These are phyloP conservation scores for Monilinia fructicola DNA, from an alignment of 2,329 filamentous ascomycete genomes.

Conservation along the genomic window DNA sequence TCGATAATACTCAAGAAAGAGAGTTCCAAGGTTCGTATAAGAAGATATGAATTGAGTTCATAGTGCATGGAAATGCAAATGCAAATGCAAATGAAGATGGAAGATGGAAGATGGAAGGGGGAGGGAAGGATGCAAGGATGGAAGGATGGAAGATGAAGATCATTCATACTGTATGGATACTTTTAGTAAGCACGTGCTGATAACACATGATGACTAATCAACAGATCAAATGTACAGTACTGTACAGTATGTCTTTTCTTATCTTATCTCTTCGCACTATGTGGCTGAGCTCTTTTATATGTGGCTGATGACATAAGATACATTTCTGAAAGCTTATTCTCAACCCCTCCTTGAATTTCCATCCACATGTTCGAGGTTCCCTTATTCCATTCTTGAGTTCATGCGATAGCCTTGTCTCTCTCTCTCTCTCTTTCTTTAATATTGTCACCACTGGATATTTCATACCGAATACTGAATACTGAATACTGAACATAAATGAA, in stretches of 20 bases:
- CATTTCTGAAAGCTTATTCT: too few species aligned
- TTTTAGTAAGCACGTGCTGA: too few species aligned
- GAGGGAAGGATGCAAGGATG: too few species aligned
- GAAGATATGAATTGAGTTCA: too few species aligned
- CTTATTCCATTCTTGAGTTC: background rate
- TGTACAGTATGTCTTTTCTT: too few species aligned
- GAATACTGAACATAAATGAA: background rate
- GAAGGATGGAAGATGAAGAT: background rate
- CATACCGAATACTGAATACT: too few species aligned
- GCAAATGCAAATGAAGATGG: too few species aligned
- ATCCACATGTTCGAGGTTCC: background rate
- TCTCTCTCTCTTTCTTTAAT: background rate
- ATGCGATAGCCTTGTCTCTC: background rate
- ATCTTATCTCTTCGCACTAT: background rate
- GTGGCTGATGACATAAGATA: conserved; percentile 3
- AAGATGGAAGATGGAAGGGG: too few species aligned
- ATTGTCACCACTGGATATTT: background rate
- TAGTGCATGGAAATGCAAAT: too few species aligned
- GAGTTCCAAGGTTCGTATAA: too few species aligned
- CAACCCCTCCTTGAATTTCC: background rate
- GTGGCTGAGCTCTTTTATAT: background rate
- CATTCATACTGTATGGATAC: background rate
- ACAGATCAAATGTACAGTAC: too few species aligned
- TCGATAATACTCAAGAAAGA: too few species aligned
- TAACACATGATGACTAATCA: conserved; percentile 4